phyloP scores from a whole-genome alignment of 768 basidiomycete genomes.

The Mycena latifolia region DNA sequence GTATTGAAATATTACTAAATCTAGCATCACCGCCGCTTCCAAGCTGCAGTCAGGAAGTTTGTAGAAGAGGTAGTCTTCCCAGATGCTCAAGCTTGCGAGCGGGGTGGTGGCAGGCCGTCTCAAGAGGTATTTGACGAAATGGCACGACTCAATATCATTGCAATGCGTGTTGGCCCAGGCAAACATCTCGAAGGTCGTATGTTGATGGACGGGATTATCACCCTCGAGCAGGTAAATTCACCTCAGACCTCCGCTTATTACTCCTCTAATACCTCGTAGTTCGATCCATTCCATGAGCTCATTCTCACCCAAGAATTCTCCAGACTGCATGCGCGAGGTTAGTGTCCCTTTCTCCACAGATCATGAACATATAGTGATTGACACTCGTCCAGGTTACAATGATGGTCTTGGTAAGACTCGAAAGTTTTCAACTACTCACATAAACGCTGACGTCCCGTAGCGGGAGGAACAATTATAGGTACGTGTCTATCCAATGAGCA shows the following conservation, averaged over 20 bases:
- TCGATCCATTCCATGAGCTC: conserved; percentile 92
- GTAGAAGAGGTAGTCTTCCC: conserved; percentile 77
- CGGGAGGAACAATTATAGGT: conserved; percentile 75
- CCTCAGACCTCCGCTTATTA: conserved; percentile 3
- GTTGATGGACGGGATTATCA: conserved; percentile 84
- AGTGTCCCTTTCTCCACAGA: not conserved
- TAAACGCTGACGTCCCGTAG: conserved; percentile 35
- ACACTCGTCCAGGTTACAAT: conserved; percentile 66
- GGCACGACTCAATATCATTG: conserved; percentile 81
- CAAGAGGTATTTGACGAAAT: conserved; percentile 71
- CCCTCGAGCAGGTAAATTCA: conserved; percentile 75
- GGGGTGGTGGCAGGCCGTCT: conserved; percentile 75
- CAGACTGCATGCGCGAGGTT: conserved; percentile 68
- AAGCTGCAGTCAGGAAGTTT: conserved; percentile 76
- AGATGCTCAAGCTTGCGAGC: conserved; percentile 67
- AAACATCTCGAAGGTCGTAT: conserved; percentile 87
- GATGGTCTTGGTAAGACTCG: conserved; percentile 63
- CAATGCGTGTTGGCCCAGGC: conserved; percentile 95
- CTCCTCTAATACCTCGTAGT: conserved; percentile 56
- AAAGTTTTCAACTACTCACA: not conserved
- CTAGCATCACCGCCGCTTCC: conserved; percentile 73
- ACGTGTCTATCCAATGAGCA: not conserved
- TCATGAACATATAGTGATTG: not conserved
- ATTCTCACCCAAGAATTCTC: conserved; percentile 84
- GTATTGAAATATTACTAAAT: conserved; percentile 34